Evolutionary conservation across 2,329 filamentous ascomycete genomes (phyloP).

Genomic region (Polytolypa hystricis): DNA sequence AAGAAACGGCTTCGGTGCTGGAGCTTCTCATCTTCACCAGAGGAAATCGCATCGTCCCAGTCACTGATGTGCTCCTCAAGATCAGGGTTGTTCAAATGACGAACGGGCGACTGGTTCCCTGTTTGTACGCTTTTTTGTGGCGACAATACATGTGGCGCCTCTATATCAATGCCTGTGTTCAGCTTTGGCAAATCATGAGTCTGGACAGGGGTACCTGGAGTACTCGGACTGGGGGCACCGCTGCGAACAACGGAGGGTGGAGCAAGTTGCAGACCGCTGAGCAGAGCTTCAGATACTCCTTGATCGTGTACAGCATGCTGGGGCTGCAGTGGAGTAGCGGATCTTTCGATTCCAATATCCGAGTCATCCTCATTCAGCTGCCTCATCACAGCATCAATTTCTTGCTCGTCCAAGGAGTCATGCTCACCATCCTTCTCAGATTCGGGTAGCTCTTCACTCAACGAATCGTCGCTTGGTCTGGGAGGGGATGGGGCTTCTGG

Average conservation of each 20-base stretch:
- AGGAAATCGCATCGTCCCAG: conserved; percentile 80
- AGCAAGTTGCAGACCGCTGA: conserved; percentile 8
- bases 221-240: conserved; percentile 63
- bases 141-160: conserved; percentile 41
- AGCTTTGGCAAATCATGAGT: conserved; percentile 37
- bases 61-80: conserved; percentile 65
- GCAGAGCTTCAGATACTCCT: conserved; percentile 3
- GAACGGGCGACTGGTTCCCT: conserved; percentile 43
- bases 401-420: conserved; percentile 41
- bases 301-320: conserved; percentile 7
- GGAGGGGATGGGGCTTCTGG: conserved; percentile 2
- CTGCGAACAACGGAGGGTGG: conserved; percentile 39
- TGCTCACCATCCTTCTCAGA: conserved; percentile 15
- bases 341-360: conserved; percentile 61
- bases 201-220: conserved; percentile 42
- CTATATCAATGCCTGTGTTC: conserved; percentile 23
- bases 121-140: conserved; percentile 53
- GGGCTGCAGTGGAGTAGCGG: conserved; percentile 22
- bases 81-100: conserved; percentile 49
- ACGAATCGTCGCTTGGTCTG: conserved; percentile 2
- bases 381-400: conserved; percentile 88
- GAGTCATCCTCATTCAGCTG: conserved; percentile 66
- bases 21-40: conserved; percentile 73
- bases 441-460: not conserved
- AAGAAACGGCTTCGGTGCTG: conserved; percentile 77